These are phyloP conservation scores for Dujonia santamariae DNA, from an alignment of 1,139 yeast species.

Conservation along the genomic window DNA sequence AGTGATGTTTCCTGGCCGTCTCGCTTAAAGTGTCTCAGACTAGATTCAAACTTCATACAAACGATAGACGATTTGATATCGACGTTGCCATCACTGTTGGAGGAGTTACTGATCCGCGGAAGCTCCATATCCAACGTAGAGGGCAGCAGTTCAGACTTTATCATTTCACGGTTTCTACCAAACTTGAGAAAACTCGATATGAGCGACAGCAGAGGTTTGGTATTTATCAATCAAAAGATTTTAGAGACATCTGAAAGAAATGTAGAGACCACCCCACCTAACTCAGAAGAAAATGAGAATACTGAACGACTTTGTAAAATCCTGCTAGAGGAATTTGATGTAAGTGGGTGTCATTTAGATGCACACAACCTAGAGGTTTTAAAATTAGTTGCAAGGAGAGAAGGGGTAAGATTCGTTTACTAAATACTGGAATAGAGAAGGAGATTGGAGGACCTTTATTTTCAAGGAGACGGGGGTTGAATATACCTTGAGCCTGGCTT, in stretches of 20 bases:
- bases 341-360: constrained; percentile 4
- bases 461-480: too few species aligned
- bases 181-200: constrained; percentile 15
- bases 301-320: background rate
- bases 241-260: constrained; percentile 1
- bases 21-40: constrained; percentile 18
- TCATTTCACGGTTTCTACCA: constrained; percentile 19
- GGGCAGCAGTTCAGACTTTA: too few species aligned
- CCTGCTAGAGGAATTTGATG: constrained; percentile 1
- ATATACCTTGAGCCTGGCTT: too few species aligned
- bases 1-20: constrained; percentile 29
- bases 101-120: constrained; percentile 20
- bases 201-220: constrained; percentile 14
- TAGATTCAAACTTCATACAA: constrained; percentile 26
- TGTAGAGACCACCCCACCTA: background rate
- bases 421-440: too few species aligned
- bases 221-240: constrained; percentile 13
- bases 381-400: background rate
- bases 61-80: constrained; percentile 19
- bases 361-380: constrained; percentile 1
- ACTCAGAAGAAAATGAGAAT: background rate
- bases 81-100: constrained; percentile 27
- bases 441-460: too few species aligned
- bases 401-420: background rate
- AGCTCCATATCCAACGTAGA: too few species aligned